phyloP scores from a whole-genome alignment of 1,284 basidiomycete genomes.

The Inonotus hispidus region DNA sequence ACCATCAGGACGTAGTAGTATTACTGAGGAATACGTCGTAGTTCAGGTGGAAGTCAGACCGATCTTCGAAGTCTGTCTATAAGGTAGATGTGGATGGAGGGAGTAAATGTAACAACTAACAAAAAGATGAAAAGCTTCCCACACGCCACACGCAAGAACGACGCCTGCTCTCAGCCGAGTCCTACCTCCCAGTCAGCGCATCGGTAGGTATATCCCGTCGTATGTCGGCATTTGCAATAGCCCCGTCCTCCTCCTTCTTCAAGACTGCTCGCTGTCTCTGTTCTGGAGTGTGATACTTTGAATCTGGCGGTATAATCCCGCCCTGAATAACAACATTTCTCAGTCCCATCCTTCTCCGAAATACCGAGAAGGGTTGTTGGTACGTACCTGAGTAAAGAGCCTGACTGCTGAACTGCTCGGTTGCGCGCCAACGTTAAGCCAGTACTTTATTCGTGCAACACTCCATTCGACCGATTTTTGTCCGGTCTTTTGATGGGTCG shows the following conservation, averaged over 20 bases:
- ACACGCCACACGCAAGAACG: no score
- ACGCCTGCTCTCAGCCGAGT: neutral
- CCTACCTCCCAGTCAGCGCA: neutral
- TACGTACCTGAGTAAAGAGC: slow-evolving; percentile 75
- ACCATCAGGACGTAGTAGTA: slow-evolving; percentile 54
- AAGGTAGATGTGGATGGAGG: no score
- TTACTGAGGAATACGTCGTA: slow-evolving; percentile 33
- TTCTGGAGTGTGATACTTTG: slow-evolving; percentile 39
- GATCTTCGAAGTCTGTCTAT: neutral
- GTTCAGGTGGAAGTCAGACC: neutral
- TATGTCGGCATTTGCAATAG: no score
- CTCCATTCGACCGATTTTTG: slow-evolving; percentile 87
- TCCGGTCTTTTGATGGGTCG: slow-evolving; percentile 32
- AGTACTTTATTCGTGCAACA: slow-evolving; percentile 84
- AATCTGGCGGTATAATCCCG: slow-evolving; percentile 40
- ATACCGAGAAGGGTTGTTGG: neutral
- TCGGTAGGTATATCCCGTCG: neutral
- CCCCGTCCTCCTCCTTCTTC: neutral
- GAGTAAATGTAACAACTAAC: no score
- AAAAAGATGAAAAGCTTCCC: no score
- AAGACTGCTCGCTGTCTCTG: neutral
- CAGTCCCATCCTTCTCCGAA: neutral
- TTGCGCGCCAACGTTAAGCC: slow-evolving; percentile 81
- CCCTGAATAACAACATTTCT: slow-evolving; percentile 33
- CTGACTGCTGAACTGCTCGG: slow-evolving; percentile 77